These are phyloP conservation scores for Entamoeba invadens DNA, from an alignment of 208 protist species.

Conservation along the genomic window DNA sequence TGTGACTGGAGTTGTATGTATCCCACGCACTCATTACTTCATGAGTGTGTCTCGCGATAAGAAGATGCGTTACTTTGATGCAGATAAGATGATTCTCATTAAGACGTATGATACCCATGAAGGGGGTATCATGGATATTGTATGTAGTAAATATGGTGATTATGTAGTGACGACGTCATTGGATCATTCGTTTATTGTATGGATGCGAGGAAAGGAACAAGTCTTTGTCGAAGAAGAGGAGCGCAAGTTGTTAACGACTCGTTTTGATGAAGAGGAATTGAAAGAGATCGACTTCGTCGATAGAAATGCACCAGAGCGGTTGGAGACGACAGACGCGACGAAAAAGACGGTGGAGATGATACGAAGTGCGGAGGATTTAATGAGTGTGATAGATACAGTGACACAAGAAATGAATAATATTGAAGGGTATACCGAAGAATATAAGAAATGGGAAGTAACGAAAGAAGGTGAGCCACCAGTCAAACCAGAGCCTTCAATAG, in stretches of 20 bases:
- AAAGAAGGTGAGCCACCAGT: neutral
- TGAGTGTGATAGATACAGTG: neutral
- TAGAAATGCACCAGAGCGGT: neutral
- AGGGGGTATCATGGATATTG: constrained; percentile 50
- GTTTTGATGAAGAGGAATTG: constrained; percentile 40
- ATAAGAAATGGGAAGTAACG: neutral
- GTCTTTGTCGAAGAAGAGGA: constrained; percentile 61
- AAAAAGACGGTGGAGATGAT: neutral
- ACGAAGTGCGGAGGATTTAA: neutral
- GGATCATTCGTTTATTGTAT: constrained; percentile 57
- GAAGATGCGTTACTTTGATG: constrained; percentile 89
- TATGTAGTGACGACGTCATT: constrained; percentile 35
- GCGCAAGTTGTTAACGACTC: constrained; percentile 45
- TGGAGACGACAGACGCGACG: neutral
- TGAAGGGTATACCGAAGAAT: neutral
- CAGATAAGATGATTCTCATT: constrained; percentile 71
- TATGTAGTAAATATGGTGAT: constrained; percentile 26
- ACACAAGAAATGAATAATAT: neutral
- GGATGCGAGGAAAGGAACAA: constrained; percentile 50
- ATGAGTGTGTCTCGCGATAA: constrained; percentile 60
- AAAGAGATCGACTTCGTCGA: neutral
- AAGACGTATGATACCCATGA: constrained; percentile 54
- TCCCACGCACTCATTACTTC: constrained; percentile 87
- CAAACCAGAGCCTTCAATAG: neutral
- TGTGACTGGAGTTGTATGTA: constrained; percentile 73